Evolutionary conservation across 208 protist species (phyloP).

Genomic region (Crithidia sp.): DNA sequence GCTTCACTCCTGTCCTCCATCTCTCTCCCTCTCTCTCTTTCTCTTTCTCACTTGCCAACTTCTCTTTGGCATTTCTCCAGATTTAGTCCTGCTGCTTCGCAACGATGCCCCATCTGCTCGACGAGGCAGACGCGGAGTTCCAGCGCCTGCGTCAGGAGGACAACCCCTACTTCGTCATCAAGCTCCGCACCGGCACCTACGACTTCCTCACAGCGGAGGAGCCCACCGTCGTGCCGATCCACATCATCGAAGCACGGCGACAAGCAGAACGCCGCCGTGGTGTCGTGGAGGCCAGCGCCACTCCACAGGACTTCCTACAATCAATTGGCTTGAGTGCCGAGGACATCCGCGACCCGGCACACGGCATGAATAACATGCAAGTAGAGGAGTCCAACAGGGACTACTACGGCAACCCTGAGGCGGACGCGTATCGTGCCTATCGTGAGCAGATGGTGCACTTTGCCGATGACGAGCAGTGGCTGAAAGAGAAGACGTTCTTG

Average conservation of each 20-base stretch:
- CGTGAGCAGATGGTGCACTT: conserved; percentile 36
- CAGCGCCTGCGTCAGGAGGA: neutral
- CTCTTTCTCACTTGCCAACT: too few relatives aligned
- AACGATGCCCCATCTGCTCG: conserved; percentile 12
- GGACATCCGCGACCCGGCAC: conserved; percentile 46
- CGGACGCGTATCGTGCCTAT: conserved; percentile 55
- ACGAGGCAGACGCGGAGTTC: conserved; percentile 39
- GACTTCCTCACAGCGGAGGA: conserved; percentile 56
- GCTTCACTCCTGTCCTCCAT: too few relatives aligned
- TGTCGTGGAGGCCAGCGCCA: conserved; percentile 31
- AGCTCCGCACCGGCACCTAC: conserved; percentile 34
- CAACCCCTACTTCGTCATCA: neutral
- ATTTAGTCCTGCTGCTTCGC: too few relatives aligned
- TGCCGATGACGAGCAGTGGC: conserved; percentile 41
- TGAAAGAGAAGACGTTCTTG: conserved; percentile 47
- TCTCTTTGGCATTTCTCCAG: too few relatives aligned
- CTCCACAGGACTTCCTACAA: conserved; percentile 45
- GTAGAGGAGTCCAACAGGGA: conserved; percentile 34
- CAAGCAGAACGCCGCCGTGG: conserved; percentile 36
- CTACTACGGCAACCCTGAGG: conserved; percentile 70
- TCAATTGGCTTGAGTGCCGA: conserved; percentile 44
- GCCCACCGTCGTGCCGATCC: conserved; percentile 32
- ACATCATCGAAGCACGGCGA: conserved; percentile 44
- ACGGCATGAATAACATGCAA: conserved; percentile 35
- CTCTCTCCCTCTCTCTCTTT: too few relatives aligned